These are phyloP conservation scores for Macrophomina tecta DNA, from an alignment of 2,329 filamentous ascomycete species.

Conservation along the genomic window DNA sequence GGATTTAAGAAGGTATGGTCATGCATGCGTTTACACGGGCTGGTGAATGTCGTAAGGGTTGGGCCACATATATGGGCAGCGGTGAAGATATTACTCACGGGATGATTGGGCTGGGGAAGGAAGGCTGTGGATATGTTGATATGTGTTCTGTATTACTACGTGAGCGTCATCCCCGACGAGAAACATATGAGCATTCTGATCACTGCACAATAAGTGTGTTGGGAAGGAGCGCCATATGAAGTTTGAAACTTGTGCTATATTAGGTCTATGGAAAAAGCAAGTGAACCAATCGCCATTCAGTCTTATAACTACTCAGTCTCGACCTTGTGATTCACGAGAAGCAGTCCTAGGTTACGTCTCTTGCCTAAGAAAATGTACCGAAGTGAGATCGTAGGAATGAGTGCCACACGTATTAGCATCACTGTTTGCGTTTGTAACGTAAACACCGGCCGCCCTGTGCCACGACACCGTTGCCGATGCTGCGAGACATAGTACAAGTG, in stretches of 20 bases:
- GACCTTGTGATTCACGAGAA: not conserved
- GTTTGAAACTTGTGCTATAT: not conserved
- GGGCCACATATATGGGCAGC: too few species aligned
- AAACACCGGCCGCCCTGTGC: slow-evolving; percentile 62
- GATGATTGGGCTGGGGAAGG: not conserved
- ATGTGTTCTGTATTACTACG: slow-evolving; percentile 16
- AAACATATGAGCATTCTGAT: not conserved
- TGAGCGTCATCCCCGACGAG: not conserved
- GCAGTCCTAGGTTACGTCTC: not conserved
- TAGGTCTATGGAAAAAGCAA: not conserved
- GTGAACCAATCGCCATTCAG: not conserved
- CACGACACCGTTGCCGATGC: slow-evolving; percentile 57
- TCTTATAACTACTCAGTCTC: not conserved
- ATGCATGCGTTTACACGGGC: too few species aligned
- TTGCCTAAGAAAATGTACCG: not conserved
- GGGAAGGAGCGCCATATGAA: not conserved
- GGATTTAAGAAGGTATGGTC: too few species aligned
- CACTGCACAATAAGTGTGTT: not conserved
- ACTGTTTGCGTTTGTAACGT: slow-evolving; percentile 39
- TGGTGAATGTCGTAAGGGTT: too few species aligned
- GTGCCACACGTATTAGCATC: not conserved
- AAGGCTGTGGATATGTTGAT: slow-evolving; percentile 8
- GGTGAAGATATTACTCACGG: too few species aligned
- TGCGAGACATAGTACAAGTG: slow-evolving; percentile 86
- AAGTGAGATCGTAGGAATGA: not conserved